Evolutionary conservation across 2,329 filamentous ascomycete genomes (phyloP), one percentile per base, ranked within the genome.

Genomic region (Alternaria atra): DNA sequence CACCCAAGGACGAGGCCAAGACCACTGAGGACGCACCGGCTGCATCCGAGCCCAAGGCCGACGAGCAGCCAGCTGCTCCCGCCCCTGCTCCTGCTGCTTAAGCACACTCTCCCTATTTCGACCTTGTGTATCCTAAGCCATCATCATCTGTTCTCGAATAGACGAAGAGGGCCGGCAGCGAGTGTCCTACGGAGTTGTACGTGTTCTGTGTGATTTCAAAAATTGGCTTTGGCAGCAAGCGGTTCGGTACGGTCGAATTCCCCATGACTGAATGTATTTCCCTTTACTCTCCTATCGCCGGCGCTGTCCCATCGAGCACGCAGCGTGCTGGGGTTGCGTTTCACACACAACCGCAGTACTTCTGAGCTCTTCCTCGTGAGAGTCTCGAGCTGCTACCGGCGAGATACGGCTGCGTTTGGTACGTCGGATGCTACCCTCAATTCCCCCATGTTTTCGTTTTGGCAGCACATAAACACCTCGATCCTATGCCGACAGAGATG

Each of bases 1-100:
- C 86, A 61, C 84, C 86, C 73, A 89, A 90, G 85, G 89, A 92
- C 77, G 85, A 87, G 68, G 81, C 85, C 61, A 85, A 85, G 80
- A 72, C 84, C 67, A 82, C 84, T 61, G 83, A 80, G 55, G 70
- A 73, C 59, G 84, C 84, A 77, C 75, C 84, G 64, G 83, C 77
- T 47, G 63, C 78, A 55, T 63, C 75, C 23, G 70, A 73, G 70
- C 64, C 69, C 53, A 70, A 71, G 68, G 59, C 70, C 40, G 75
- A 78, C 65, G 76, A 76, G 69, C 55, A 65, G 58, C 64, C 66
- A 52, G 66, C 74, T 50, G 73, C 75, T 65, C 70, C 70, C 35
- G 69, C 74, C 50, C 70, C 75, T 62, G 60, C 69, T 42, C 65
- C 75, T 61, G 69, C 68, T 44, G 75, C 75, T 64, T 79, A 79